phyloP scores from a whole-genome alignment of 805 yeast species.

The Geotrichum ghanense region DNA sequence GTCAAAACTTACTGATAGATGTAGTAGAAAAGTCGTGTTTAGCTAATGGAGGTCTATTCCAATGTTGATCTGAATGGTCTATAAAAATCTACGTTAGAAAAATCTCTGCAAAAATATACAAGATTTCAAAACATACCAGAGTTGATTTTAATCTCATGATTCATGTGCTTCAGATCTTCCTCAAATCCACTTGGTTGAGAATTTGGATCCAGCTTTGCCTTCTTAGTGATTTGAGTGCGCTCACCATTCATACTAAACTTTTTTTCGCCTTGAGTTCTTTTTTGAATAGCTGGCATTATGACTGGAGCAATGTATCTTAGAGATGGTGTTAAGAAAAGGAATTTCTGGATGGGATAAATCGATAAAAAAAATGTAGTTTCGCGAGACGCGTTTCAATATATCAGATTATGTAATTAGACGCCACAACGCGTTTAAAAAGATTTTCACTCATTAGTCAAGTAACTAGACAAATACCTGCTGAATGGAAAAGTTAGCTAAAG shows the following conservation, averaged over 20 bases:
- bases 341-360: no score
- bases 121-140: conserved; percentile 10
- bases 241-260: background rate
- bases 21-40: conserved; percentile 35
- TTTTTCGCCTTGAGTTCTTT: background rate
- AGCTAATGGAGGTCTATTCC: conserved; percentile 45
- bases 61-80: conserved; percentile 26
- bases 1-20: conserved; percentile 31
- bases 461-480: no score
- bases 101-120: conserved; percentile 9
- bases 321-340: no score
- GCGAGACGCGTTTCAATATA: no score
- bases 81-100: conserved; percentile 30
- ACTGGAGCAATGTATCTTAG: no score
- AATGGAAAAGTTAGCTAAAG: no score
- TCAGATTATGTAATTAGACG: no score
- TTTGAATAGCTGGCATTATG: background rate
- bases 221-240: background rate
- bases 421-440: no score
- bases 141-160: conserved; percentile 24
- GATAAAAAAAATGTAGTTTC: no score
- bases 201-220: background rate
- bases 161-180: conserved; percentile 37
- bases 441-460: no score
- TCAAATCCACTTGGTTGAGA: conserved; percentile 37